Conservation (phyloP, 2,329 filamentous ascomycete genomes). For the Gnomoniopsis smithogilvyi region DNA sequence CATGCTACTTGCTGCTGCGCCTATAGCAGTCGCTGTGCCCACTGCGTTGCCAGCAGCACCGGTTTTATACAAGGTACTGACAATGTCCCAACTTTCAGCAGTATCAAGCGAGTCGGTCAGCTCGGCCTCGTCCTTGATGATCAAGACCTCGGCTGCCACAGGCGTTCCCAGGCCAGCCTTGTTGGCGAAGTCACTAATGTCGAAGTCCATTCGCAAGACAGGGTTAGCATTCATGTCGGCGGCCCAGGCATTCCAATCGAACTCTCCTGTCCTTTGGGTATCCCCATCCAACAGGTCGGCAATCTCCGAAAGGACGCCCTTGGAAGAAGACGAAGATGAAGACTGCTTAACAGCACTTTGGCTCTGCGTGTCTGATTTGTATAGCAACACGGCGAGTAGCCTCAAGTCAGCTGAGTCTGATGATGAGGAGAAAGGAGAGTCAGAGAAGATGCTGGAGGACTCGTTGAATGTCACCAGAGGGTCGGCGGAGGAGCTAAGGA, state of each 20-base stretch:
- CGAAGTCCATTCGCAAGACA: conserved; percentile 12
- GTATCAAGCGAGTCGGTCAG: not conserved
- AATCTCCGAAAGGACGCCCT: not conserved
- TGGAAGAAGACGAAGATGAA: not conserved
- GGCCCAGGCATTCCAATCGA: conserved; percentile 16
- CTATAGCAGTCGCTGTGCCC: not conserved
- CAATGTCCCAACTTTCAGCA: conserved; percentile 7
- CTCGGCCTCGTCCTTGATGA: conserved; percentile 11
- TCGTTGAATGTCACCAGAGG: conserved; percentile 24
- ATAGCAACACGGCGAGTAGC: conserved; percentile 14
- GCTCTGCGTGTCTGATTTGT: not conserved
- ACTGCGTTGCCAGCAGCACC: not conserved
- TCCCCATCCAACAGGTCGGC: not conserved
- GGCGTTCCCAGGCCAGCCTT: conserved; percentile 13
- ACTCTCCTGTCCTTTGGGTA: not conserved
- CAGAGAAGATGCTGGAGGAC: conserved; percentile 24
- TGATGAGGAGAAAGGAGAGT: conserved; percentile 23
- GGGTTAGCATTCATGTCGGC: conserved; percentile 10
- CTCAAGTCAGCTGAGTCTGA: conserved; percentile 16
- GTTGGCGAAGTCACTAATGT: conserved; percentile 10
- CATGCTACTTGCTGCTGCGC: not conserved
- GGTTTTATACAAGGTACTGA: conserved; percentile 10
- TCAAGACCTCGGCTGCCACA: conserved; percentile 13
- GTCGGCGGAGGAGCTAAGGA: conserved; percentile 17
- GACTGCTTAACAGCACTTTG: not conserved